A percentile compares a stretch with the other conserved stretches of the same genome.
Conservation (phyloP, 352 stramenopile species). For the Globisporangium nodosum region DNA sequence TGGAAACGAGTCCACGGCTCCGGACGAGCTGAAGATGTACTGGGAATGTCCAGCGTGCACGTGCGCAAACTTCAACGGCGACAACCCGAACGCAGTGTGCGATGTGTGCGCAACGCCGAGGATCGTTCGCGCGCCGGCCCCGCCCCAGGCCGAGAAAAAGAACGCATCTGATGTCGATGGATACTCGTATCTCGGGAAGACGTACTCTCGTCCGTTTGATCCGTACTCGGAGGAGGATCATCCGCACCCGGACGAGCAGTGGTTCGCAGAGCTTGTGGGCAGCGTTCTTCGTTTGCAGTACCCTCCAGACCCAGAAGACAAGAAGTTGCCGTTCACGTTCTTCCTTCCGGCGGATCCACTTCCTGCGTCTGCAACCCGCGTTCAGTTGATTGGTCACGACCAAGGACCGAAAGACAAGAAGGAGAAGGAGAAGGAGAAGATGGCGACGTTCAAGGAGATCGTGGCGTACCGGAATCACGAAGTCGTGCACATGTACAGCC, state of each 20-base stretch:
- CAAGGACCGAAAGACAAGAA: conserved; percentile 65
- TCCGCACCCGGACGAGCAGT: conserved; percentile 50
- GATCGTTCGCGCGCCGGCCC: conserved; percentile 18
- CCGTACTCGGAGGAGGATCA: conserved; percentile 81
- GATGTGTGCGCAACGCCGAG: conserved; percentile 70
- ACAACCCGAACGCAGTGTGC: conserved; percentile 69
- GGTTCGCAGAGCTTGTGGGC: conserved; percentile 69
- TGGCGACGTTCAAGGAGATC: conserved; percentile 97
- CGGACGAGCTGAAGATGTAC: conserved; percentile 81
- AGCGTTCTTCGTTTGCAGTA: conserved; percentile 59
- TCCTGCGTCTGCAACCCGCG: conserved; percentile 29
- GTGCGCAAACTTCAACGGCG: conserved; percentile 83
- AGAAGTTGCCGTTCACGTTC: conserved; percentile 73
- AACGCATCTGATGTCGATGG: conserved; percentile 30
- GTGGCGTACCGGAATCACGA: conserved; percentile 90
- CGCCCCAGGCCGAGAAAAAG: conserved; percentile 16
- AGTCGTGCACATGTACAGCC: conserved; percentile 95
- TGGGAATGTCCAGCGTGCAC: conserved; percentile 84
- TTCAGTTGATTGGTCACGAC: conserved; percentile 63
- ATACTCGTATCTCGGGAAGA: conserved; percentile 51
- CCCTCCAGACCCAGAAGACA: conserved; percentile 66
- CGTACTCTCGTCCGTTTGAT: conserved; percentile 69
- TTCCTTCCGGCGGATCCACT: conserved; percentile 64
- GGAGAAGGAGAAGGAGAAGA: conserved; percentile 67
- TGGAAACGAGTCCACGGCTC: conserved; percentile 9